Conservation (phyloP, 176 grass and related monocot genomes). For the Rhynchospora tenuis region DNA sequence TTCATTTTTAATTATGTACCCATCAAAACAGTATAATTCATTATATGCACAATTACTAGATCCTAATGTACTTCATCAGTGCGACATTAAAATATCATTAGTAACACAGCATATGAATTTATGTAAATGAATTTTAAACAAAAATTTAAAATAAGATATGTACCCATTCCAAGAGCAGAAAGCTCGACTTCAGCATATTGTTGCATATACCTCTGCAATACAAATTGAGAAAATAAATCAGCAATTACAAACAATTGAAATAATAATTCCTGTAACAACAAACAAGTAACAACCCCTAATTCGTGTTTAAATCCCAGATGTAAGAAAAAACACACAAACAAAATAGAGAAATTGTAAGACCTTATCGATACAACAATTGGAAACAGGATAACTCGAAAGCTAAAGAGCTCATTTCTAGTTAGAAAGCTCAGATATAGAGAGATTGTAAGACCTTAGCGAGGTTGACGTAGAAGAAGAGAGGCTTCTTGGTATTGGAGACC, state of each 20-base stretch:
- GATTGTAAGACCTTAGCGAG: constrained; percentile 63
- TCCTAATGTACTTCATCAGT: not conserved
- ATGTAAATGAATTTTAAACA: not conserved
- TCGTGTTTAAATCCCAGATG: not conserved
- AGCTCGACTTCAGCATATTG: constrained; percentile 84
- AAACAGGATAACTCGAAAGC: not conserved
- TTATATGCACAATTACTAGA: not conserved
- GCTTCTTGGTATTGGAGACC: constrained; percentile 94
- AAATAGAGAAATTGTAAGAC: not conserved
- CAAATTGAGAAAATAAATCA: constrained; percentile 16
- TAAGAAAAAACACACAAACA: not conserved
- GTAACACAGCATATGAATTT: not conserved
- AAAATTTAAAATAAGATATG: not conserved
- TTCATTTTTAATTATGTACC: not conserved
- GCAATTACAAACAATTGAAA: constrained; percentile 10
- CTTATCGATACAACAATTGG: not conserved
- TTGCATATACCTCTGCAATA: constrained; percentile 93
- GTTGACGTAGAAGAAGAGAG: constrained; percentile 88
- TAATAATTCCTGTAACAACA: not conserved
- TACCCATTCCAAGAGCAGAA: constrained; percentile 98
- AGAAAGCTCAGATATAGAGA: not conserved
- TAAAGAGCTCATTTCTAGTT: not conserved
- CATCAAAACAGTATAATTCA: too few species aligned
- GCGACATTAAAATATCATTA: not conserved
- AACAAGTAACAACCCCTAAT: not conserved